Evolutionary conservation across 352 stramenopile species (phyloP).

Genomic region (Phytopythium oedochilum): DNA sequence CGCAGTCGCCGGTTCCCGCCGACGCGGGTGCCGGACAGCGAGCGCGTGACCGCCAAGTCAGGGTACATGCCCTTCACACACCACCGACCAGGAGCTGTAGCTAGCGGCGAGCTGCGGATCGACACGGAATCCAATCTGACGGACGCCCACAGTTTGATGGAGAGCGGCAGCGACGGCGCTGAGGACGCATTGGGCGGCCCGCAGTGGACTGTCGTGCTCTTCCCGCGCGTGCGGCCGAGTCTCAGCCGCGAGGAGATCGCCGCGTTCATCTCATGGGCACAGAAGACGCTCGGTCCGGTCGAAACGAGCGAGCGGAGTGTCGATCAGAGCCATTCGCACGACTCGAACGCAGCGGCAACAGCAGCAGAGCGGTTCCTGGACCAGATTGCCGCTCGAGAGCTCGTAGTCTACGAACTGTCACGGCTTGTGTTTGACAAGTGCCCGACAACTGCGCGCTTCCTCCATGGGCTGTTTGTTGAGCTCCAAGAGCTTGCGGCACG

Average conservation of each 20-base stretch:
- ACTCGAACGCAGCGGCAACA: conserved; percentile 1
- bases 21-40: conserved; percentile 22
- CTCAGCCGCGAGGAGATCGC: conserved; percentile 21
- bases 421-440: conserved; percentile 54
- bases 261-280: conserved; percentile 29
- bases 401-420: conserved; percentile 36
- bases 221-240: conserved; percentile 28
- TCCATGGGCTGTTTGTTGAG: conserved; percentile 42
- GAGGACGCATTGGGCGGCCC: conserved; percentile 9
- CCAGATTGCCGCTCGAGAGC: conserved; percentile 23
- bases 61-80: conserved; percentile 33
- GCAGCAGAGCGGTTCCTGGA: conserved; percentile 11
- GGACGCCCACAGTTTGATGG: neutral
- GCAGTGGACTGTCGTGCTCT: conserved; percentile 35
- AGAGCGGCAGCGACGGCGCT: neutral
- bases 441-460: conserved; percentile 43
- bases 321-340: neutral
- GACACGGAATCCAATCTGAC: conserved; percentile 14
- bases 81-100: neutral
- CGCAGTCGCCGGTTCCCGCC: conserved; percentile 35
- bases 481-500: conserved; percentile 20
- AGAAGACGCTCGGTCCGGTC: conserved; percentile 6
- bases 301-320: neutral
- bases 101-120: neutral
- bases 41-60: conserved; percentile 21